phyloP scores from a whole-genome alignment of 2,329 filamentous ascomycete genomes.

The Ilyonectria sp. region DNA sequence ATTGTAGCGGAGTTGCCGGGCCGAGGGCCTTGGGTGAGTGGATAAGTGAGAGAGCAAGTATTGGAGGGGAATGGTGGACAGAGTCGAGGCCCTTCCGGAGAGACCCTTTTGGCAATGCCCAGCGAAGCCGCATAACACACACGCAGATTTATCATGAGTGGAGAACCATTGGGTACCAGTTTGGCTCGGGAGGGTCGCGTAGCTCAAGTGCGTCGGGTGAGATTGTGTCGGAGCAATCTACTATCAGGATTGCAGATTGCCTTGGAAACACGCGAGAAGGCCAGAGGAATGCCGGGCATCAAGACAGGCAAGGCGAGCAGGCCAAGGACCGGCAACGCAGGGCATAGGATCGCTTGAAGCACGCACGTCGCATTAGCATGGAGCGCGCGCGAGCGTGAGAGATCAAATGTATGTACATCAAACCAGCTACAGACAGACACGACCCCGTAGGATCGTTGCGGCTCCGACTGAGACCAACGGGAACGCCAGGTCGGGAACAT shows the following conservation, averaged over 20 bases:
- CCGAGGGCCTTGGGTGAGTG: background rate
- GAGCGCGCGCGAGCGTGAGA: conserved; percentile 14
- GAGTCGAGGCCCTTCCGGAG: conserved; percentile 16
- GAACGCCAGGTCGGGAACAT: background rate
- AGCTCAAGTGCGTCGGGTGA: background rate
- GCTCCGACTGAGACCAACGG: conserved; percentile 23
- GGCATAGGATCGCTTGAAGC: conserved; percentile 36
- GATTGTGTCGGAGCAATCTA: background rate
- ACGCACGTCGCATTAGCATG: conserved; percentile 7
- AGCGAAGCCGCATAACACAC: background rate
- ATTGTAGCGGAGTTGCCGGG: background rate
- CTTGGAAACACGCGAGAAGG: background rate
- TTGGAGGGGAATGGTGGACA: conserved; percentile 1
- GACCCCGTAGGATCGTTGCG: conserved; percentile 12
- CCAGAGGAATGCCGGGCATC: background rate
- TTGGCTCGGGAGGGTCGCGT: background rate
- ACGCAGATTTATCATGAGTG: conserved; percentile 9
- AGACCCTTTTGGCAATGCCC: background rate
- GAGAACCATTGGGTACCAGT: conserved; percentile 1
- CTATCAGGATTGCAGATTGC: background rate
- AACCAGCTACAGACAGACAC: background rate
- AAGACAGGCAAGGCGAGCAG: background rate
- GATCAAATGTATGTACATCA: conserved; percentile 26
- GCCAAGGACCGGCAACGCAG: conserved; percentile 20
- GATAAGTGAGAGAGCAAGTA: background rate